A percentile compares a stretch with the other conserved stretches of the same genome.
phyloP scores from a whole-genome alignment of 495 filamentous ascomycete genomes.

The Penicillium daleae region DNA sequence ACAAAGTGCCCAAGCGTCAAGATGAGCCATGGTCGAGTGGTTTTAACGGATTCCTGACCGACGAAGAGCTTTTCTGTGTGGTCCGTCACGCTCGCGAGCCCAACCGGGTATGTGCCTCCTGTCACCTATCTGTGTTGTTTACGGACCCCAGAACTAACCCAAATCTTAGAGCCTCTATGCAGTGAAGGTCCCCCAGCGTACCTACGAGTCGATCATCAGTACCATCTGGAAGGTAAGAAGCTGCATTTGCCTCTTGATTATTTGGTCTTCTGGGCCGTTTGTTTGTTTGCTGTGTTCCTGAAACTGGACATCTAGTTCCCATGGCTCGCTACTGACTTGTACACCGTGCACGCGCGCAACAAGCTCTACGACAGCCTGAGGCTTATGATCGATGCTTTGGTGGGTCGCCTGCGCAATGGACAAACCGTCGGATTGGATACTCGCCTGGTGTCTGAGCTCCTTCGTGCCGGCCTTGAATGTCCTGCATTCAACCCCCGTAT shows the following conservation, averaged over 20 bases:
- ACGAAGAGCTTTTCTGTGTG: constrained; percentile 70
- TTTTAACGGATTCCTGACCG: constrained; percentile 70
- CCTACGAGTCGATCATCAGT: constrained; percentile 75
- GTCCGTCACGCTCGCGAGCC: constrained; percentile 70
- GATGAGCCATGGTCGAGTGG: constrained; percentile 61
- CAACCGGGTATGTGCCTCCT: constrained; percentile 58
- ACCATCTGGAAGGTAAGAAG: constrained; percentile 67
- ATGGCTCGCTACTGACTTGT: constrained; percentile 64
- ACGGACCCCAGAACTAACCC: constrained; percentile 13
- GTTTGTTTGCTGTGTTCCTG: neutral
- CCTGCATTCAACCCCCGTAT: constrained; percentile 66
- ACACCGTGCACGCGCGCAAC: constrained; percentile 67
- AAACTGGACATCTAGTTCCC: constrained; percentile 55
- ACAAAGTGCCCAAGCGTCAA: constrained; percentile 34
- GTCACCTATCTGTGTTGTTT: constrained; percentile 8
- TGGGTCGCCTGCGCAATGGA: constrained; percentile 37
- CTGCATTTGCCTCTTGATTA: neutral
- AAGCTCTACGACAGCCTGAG: constrained; percentile 50
- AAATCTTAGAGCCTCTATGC: constrained; percentile 62
- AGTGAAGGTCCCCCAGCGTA: constrained; percentile 67
- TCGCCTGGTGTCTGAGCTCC: constrained; percentile 60
- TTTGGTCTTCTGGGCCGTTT: neutral
- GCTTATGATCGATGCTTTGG: constrained; percentile 42
- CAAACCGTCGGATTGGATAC: constrained; percentile 52
- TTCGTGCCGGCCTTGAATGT: constrained; percentile 60